Percentiles rank a stretch among this genome's conserved stretches.
Evolutionary conservation across 352 stramenopile species (phyloP).

Genomic region (Phytophthora tentaculata): DNA sequence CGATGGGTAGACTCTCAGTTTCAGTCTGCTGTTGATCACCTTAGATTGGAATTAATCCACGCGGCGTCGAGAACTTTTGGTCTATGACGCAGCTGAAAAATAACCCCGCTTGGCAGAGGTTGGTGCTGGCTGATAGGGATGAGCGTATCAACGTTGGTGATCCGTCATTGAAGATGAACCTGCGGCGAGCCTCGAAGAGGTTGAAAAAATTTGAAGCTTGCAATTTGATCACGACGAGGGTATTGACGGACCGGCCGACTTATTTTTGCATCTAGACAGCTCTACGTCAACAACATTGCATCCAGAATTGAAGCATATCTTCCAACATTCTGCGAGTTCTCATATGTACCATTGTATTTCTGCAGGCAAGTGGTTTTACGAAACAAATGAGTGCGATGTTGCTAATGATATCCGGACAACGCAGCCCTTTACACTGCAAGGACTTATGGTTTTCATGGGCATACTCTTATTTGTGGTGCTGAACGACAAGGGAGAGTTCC

Average conservation of each 20-base stretch:
- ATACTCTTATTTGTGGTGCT: no score
- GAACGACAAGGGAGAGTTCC: no score
- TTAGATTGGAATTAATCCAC: background rate
- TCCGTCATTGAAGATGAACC: background rate
- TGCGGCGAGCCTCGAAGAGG: background rate
- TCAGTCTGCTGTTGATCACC: slow-evolving; percentile 1
- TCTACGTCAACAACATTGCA: background rate
- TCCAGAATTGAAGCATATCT: background rate
- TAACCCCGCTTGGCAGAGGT: background rate
- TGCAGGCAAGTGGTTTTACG: no score
- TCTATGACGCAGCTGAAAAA: background rate
- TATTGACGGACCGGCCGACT: background rate
- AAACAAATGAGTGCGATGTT: no score
- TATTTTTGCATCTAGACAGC: background rate
- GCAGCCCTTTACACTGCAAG: no score
- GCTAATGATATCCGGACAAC: no score
- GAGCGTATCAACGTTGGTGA: background rate
- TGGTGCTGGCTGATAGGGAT: background rate
- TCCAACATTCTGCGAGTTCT: background rate
- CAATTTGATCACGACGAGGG: background rate
- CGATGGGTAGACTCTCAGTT: slow-evolving; percentile 11
- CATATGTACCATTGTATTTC: background rate
- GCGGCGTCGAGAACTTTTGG: background rate
- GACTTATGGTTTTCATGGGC: no score
- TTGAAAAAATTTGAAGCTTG: background rate